Evolutionary conservation across 805 yeast genomes (phyloP).

Genomic region (Schwanniomyces vanrijiae): DNA sequence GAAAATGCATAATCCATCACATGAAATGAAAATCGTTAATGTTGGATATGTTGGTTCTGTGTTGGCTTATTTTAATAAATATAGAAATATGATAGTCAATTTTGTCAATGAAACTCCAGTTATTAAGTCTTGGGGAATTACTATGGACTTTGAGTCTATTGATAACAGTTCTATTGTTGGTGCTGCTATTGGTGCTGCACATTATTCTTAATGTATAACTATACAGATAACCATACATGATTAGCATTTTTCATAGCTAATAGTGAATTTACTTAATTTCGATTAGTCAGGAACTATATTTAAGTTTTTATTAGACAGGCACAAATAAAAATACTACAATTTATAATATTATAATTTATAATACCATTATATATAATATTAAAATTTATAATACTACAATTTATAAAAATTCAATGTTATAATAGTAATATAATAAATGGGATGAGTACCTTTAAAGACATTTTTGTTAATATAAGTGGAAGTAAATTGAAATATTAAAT

Average conservation of each 20-base stretch:
- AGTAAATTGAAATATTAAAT: no score
- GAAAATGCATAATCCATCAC: conserved; percentile 18
- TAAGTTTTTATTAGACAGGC: neutral
- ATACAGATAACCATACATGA: neutral
- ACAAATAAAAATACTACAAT: neutral
- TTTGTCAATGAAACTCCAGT: conserved; percentile 24
- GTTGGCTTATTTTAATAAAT: conserved; percentile 40
- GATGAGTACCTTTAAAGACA: no score
- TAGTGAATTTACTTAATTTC: neutral
- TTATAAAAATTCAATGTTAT: no score
- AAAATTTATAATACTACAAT: no score
- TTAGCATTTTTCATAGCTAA: conserved; percentile 1
- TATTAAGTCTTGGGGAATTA: conserved; percentile 22
- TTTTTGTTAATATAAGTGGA: no score
- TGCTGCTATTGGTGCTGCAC: conserved; percentile 54
- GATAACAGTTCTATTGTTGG: conserved; percentile 52
- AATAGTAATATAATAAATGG: no score
- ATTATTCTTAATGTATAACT: conserved; percentile 11
- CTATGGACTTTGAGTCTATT: conserved; percentile 38
- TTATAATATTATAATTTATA: no score
- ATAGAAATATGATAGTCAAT: conserved; percentile 29
- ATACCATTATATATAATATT: no score
- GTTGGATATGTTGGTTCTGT: conserved; percentile 56
- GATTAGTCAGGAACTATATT: neutral
- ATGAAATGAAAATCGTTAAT: conserved; percentile 19